Percentiles rank a stretch among this genome's conserved stretches.
These are phyloP conservation scores for Chalaropsis thielavioides DNA, from an alignment of 2,329 filamentous ascomycete genomes.

Conservation along the genomic window DNA sequence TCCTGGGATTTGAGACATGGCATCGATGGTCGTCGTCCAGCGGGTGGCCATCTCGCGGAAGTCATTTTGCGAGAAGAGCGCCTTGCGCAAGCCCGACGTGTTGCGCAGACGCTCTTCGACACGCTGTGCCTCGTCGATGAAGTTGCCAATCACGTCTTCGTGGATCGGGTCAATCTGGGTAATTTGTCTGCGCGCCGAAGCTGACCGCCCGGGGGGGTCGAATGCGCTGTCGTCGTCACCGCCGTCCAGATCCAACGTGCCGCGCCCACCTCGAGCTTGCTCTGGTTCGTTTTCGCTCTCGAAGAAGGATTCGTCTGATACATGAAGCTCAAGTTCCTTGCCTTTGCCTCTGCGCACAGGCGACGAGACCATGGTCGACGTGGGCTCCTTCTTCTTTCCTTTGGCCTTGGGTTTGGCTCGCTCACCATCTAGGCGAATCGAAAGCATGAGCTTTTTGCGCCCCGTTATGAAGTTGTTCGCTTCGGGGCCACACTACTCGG, in stretches of 20 bases:
- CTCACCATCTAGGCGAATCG: constrained; percentile 27
- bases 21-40: constrained; percentile 46
- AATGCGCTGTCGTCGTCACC: constrained; percentile 34
- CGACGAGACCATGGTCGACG: constrained; percentile 39
- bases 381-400: constrained; percentile 26
- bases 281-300: background rate
- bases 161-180: constrained; percentile 42
- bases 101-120: constrained; percentile 48
- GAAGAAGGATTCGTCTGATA: constrained; percentile 14
- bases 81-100: constrained; percentile 39
- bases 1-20: constrained; percentile 49
- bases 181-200: constrained; percentile 17
- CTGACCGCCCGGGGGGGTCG: constrained; percentile 26
- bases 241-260: constrained; percentile 21
- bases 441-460: constrained; percentile 32
- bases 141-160: constrained; percentile 46
- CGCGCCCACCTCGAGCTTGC: background rate
- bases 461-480: constrained; percentile 32
- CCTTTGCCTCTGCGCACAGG: constrained; percentile 27
- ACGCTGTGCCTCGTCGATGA: constrained; percentile 47
- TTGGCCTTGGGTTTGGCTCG: constrained; percentile 24
- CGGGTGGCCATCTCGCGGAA: constrained; percentile 59
- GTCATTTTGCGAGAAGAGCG: constrained; percentile 53
- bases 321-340: constrained; percentile 19
- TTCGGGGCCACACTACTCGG: constrained; percentile 27